Conservation (phyloP, 805 yeast genomes). For the Yarrowia keelungensis region DNA sequence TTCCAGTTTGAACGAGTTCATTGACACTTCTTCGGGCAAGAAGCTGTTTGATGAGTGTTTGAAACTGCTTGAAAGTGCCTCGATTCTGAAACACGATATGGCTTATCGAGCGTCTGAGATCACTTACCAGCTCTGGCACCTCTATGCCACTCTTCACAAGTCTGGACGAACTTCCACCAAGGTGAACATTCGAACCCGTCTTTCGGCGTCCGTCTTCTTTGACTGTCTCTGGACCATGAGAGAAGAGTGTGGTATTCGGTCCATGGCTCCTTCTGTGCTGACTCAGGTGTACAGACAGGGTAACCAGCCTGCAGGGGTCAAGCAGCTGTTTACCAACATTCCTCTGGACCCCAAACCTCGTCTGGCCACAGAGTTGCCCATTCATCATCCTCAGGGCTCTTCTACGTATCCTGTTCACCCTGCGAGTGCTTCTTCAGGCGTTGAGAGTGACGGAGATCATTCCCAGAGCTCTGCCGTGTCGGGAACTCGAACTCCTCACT, state of each 20-base stretch:
- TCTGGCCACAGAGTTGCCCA: conserved; percentile 23
- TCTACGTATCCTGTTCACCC: conserved; percentile 12
- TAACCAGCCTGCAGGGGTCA: conserved; percentile 13
- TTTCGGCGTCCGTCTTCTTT: conserved; percentile 92
- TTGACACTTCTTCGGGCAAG: conserved; percentile 77
- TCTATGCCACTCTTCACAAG: conserved; percentile 68
- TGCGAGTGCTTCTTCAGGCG: conserved; percentile 12
- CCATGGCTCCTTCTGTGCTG: conserved; percentile 50
- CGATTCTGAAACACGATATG: conserved; percentile 88
- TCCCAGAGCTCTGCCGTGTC: conserved; percentile 11
- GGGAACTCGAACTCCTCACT: conserved; percentile 3
- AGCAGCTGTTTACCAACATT: conserved; percentile 34
- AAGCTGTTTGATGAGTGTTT: conserved; percentile 53
- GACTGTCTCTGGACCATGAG: conserved; percentile 86
- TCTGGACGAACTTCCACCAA: conserved; percentile 37
- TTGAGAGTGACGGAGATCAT: conserved; percentile 14
- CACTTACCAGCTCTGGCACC: conserved; percentile 92
- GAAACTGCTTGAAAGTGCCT: conserved; percentile 71
- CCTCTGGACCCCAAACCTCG: conserved; percentile 36
- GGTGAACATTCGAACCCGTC: conserved; percentile 70
- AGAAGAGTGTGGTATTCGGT: conserved; percentile 81
- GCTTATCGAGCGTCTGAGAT: conserved; percentile 92
- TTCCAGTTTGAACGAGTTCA: conserved; percentile 68
- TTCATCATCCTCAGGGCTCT: conserved; percentile 25
- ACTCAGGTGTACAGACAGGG: conserved; percentile 41